A percentile compares a stretch with the other conserved stretches of the same genome.
phyloP scores from a whole-genome alignment of 257 asterid species.

The Ballota nigra region DNA sequence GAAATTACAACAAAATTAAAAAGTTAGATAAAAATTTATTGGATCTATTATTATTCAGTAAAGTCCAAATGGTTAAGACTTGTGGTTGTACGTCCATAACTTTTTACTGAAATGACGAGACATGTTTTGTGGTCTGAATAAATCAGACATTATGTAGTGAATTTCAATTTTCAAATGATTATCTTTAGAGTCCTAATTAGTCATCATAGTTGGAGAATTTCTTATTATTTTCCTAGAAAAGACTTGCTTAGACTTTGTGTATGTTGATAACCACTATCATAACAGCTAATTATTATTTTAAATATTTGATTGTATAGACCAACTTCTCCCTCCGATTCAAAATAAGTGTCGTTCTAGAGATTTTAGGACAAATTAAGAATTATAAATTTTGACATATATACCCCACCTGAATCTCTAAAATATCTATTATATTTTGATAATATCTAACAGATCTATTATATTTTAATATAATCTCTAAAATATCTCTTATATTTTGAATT shows the following conservation, averaged over 20 bases:
- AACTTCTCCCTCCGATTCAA: too few relatives aligned
- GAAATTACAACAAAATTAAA: background rate
- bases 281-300: background rate
- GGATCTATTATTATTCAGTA: background rate
- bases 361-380: too few relatives aligned
- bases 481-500: too few relatives aligned
- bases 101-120: background rate
- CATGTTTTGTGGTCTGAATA: background rate
- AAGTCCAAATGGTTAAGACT: background rate
- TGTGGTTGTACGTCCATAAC: background rate
- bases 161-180: background rate
- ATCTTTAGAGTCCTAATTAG: background rate
- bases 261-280: background rate
- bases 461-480: too few relatives aligned
- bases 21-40: background rate
- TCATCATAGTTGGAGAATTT: background rate
- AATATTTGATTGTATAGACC: background rate
- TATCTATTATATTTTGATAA: too few relatives aligned
- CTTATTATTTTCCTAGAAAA: background rate
- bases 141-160: background rate
- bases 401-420: too few relatives aligned
- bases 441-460: too few relatives aligned
- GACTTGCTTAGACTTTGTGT: background rate
- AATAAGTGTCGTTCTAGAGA: too few relatives aligned
- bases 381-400: too few relatives aligned